Percentiles rank a stretch among this genome's conserved stretches.
Evolutionary conservation across 2,329 filamentous ascomycete species (phyloP).

Genomic region (Tolypocladium ovalisporum): DNA sequence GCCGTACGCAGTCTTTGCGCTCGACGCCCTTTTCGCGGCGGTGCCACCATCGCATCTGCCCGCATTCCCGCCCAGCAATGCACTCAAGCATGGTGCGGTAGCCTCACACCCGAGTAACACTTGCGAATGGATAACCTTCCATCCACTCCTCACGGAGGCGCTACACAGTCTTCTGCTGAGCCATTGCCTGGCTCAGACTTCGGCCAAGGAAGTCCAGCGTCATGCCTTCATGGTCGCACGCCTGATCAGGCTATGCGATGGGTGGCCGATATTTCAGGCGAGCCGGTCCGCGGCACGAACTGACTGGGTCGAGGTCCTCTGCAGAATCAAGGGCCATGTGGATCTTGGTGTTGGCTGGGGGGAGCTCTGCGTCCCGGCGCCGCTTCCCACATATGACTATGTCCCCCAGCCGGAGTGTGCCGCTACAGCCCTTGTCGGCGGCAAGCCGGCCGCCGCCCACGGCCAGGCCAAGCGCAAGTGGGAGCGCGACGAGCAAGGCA

Average conservation of each 20-base stretch:
- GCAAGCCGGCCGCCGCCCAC: neutral
- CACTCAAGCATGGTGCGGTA: constrained; percentile 11
- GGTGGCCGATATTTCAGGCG: constrained; percentile 70
- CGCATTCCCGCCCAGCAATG: constrained; percentile 45
- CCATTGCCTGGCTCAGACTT: constrained; percentile 71
- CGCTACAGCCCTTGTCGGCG: constrained; percentile 12
- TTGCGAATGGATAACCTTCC: constrained; percentile 49
- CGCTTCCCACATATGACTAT: constrained; percentile 29
- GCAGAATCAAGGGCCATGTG: constrained; percentile 59
- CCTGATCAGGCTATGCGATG: constrained; percentile 61
- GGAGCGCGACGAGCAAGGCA: neutral
- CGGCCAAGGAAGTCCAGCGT: constrained; percentile 63
- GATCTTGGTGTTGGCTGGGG: constrained; percentile 58
- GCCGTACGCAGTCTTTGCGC: constrained; percentile 28
- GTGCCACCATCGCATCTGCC: constrained; percentile 57
- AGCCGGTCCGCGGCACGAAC: constrained; percentile 60
- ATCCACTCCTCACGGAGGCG: constrained; percentile 68
- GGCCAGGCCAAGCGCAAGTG: neutral
- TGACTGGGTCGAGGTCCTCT: constrained; percentile 71
- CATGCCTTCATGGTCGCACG: constrained; percentile 76
- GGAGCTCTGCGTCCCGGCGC: constrained; percentile 51
- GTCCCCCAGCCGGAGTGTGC: neutral
- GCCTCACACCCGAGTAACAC: constrained; percentile 14
- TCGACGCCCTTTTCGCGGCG: constrained; percentile 60
- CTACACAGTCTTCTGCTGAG: constrained; percentile 69